These are phyloP conservation scores for Globisporangium cystogenes DNA, from an alignment of 352 stramenopile genomes.

Conservation along the genomic window DNA sequence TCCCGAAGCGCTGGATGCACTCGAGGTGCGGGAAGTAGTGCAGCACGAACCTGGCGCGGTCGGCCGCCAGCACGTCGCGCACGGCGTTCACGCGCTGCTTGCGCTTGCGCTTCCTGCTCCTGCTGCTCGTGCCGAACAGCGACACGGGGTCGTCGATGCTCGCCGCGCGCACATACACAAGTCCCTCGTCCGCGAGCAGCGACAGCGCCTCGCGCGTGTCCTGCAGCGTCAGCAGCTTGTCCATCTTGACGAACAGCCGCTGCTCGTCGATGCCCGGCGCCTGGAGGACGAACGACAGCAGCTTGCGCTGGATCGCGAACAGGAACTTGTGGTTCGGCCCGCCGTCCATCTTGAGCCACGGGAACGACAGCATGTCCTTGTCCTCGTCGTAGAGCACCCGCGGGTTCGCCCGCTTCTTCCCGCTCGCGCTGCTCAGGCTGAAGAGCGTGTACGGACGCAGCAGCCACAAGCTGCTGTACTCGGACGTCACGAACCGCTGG, in stretches of 20 bases:
- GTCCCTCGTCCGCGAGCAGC: constrained; percentile 61
- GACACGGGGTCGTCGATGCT: constrained; percentile 4
- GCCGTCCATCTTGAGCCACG: constrained; percentile 82
- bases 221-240: constrained; percentile 58
- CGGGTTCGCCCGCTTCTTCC: constrained; percentile 7
- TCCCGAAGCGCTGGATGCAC: constrained; percentile 77
- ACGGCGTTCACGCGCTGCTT: constrained; percentile 27
- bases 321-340: constrained; percentile 70
- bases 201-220: constrained; percentile 67
- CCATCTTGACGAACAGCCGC: constrained; percentile 44
- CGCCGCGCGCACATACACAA: constrained; percentile 56
- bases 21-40: constrained; percentile 79
- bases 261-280: constrained; percentile 57
- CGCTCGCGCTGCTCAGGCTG: constrained; percentile 9
- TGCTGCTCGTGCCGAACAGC: constrained; percentile 23
- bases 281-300: constrained; percentile 50
- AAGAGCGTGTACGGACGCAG: constrained; percentile 60
- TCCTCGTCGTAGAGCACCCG: constrained; percentile 67
- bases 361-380: constrained; percentile 71
- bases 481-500: constrained; percentile 60
- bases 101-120: constrained; percentile 4
- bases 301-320: constrained; percentile 70
- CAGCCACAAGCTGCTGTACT: constrained; percentile 64
- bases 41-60: constrained; percentile 38
- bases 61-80: constrained; percentile 36